A percentile compares a stretch with the other conserved stretches of the same genome.
phyloP scores from a whole-genome alignment of 768 basidiomycete species.

The Leucocoprinus leucothites region DNA sequence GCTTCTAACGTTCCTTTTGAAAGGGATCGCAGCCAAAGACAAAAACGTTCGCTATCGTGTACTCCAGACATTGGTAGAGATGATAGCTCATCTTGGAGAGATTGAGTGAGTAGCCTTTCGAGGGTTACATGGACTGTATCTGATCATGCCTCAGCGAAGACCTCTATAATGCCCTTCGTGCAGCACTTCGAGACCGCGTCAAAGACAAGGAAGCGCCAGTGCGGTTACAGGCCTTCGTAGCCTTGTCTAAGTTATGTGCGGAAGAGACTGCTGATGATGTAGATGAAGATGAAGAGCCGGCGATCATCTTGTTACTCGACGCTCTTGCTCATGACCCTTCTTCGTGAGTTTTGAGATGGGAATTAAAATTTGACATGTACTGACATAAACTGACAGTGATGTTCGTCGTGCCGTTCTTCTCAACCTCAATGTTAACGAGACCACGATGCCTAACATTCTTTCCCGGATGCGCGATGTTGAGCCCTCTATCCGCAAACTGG shows the following conservation, averaged over 20 bases:
- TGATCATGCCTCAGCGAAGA: slow-evolving; percentile 56
- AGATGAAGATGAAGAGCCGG: slow-evolving; percentile 45
- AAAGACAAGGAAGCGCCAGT: slow-evolving; percentile 77
- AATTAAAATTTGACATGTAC: not conserved
- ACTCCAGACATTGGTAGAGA: slow-evolving; percentile 71
- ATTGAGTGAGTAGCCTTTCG: slow-evolving; percentile 63
- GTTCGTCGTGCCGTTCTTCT: slow-evolving; percentile 80
- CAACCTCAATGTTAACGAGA: slow-evolving; percentile 57
- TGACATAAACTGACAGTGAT: slow-evolving; percentile 47
- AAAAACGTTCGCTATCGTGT: slow-evolving; percentile 83
- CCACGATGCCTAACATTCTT: slow-evolving; percentile 65
- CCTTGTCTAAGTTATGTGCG: slow-evolving; percentile 72
- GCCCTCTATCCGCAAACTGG: slow-evolving; percentile 63
- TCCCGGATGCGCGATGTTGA: slow-evolving; percentile 81
- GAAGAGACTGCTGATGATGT: slow-evolving; percentile 63
- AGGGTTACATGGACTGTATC: not conserved
- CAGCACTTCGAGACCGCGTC: slow-evolving; percentile 65
- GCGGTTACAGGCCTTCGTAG: slow-evolving; percentile 76
- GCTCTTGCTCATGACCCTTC: slow-evolving; percentile 70
- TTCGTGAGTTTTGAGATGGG: slow-evolving; percentile 46
- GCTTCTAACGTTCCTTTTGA: slow-evolving; percentile 65
- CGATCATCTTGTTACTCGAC: slow-evolving; percentile 62
- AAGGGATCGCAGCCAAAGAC: slow-evolving; percentile 83
- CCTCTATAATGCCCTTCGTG: slow-evolving; percentile 59
- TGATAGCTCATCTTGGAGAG: slow-evolving; percentile 78